phyloP scores from a whole-genome alignment of 352 stramenopile genomes.

The Phytopythium boreale region DNA sequence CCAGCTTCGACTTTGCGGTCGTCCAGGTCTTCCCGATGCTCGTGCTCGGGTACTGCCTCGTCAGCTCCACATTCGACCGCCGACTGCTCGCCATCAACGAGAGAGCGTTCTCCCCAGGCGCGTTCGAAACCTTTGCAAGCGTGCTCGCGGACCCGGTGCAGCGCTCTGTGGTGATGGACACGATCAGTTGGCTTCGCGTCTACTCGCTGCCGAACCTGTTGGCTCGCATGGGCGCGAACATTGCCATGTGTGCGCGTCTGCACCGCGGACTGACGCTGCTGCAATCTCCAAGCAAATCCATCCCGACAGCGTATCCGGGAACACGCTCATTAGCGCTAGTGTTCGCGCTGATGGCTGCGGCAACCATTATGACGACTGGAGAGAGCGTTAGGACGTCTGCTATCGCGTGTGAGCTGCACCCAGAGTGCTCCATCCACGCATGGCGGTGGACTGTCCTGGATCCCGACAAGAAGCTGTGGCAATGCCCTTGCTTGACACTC shows the following conservation, averaged over 20 bases:
- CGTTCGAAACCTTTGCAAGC: conserved; percentile 22
- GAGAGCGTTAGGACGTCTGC: conserved; percentile 17
- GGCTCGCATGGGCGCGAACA: conserved; percentile 19
- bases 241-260: conserved; percentile 15
- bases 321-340: conserved; percentile 6
- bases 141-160: conserved; percentile 20
- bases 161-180: conserved; percentile 17
- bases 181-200: conserved; percentile 24
- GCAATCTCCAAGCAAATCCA: neutral
- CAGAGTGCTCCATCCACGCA: conserved; percentile 25
- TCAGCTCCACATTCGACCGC: conserved; percentile 22
- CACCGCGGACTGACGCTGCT: neutral
- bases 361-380: conserved; percentile 13
- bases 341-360: conserved; percentile 10
- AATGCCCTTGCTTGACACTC: conserved; percentile 40
- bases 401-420: conserved; percentile 9
- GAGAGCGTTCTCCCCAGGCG: conserved; percentile 14
- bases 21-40: conserved; percentile 28
- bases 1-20: neutral
- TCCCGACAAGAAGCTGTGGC: neutral
- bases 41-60: conserved; percentile 17
- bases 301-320: conserved; percentile 7
- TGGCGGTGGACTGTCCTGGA: conserved; percentile 19
- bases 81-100: conserved; percentile 18
- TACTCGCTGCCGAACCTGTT: conserved; percentile 19